These are phyloP conservation scores for Talinum fruticosum DNA, from an alignment of 148 eudicot genomes.

Conservation along the genomic window DNA sequence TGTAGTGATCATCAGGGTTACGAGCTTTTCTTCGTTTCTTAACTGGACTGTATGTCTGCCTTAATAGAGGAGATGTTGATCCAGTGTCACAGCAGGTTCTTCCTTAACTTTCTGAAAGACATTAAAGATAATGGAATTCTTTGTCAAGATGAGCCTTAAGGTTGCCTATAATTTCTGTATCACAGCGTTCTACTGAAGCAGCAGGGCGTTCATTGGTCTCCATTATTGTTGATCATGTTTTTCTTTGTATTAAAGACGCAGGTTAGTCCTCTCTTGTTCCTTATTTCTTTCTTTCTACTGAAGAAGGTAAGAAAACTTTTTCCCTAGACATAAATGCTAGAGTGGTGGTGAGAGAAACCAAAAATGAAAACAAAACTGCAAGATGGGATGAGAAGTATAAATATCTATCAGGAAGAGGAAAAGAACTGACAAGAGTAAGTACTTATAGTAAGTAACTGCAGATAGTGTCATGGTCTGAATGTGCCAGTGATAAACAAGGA, in stretches of 20 bases:
- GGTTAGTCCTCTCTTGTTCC: conserved; percentile 43
- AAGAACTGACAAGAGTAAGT: neutral
- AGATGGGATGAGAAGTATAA: neutral
- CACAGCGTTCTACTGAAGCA: conserved; percentile 80
- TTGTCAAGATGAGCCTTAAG: conserved; percentile 9
- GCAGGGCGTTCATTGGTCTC: conserved; percentile 88
- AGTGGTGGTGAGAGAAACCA: neutral
- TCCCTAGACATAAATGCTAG: neutral
- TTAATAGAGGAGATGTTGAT: conserved; percentile 88
- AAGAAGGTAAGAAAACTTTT: neutral
- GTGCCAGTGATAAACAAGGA: neutral
- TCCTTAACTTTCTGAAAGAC: conserved; percentile 7
- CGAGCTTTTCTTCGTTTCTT: conserved; percentile 97
- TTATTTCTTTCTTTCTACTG: neutral
- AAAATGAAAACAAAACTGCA: neutral
- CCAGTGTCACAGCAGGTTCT: conserved; percentile 70
- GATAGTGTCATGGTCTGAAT: neutral
- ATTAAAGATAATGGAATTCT: neutral
- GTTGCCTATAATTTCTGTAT: conserved; percentile 19
- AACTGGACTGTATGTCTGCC: conserved; percentile 83
- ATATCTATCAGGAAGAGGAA: neutral
- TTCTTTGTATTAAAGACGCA: conserved; percentile 75
- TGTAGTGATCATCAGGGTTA: conserved; percentile 51
- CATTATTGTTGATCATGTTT: conserved; percentile 82
- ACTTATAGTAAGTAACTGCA: neutral